Evolutionary conservation across 805 yeast species (phyloP).

Genomic region (Lachancea mirantina): DNA sequence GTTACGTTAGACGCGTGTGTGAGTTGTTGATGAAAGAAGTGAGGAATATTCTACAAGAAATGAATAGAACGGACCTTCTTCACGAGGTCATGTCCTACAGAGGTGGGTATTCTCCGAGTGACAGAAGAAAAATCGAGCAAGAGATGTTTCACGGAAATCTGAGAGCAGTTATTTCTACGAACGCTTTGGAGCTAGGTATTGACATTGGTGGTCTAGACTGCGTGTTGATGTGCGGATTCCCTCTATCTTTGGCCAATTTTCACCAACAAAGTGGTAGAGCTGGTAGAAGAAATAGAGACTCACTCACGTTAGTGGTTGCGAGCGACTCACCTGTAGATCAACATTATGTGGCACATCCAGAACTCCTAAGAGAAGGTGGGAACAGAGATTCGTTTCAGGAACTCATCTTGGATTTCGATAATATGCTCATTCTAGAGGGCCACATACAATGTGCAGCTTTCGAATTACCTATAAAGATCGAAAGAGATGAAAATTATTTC

Average conservation of each 20-base stretch:
- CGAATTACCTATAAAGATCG: constrained; percentile 60
- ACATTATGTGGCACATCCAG: constrained; percentile 57
- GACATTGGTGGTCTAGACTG: constrained; percentile 92
- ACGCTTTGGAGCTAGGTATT: constrained; percentile 91
- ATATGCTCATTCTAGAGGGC: constrained; percentile 58
- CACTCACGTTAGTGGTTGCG: constrained; percentile 78
- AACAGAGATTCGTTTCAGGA: constrained; percentile 56
- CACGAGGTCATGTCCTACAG: constrained; percentile 85
- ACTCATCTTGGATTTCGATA: constrained; percentile 52
- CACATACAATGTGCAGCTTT: constrained; percentile 94
- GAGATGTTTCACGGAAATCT: constrained; percentile 86
- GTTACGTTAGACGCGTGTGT: constrained; percentile 78
- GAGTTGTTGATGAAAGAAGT: constrained; percentile 84
- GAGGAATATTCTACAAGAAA: constrained; percentile 42
- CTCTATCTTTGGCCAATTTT: constrained; percentile 75
- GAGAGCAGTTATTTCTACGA: constrained; percentile 85
- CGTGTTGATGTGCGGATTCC: constrained; percentile 89
- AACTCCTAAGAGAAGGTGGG: constrained; percentile 22
- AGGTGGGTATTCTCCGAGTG: constrained; percentile 87
- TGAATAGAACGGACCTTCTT: constrained; percentile 39
- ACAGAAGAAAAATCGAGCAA: constrained; percentile 78
- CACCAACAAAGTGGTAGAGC: constrained; percentile 98
- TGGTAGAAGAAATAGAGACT: constrained; percentile 80
- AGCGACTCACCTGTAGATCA: constrained; percentile 83
- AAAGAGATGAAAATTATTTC: constrained; percentile 53